Conservation (phyloP, 2,329 filamentous ascomycete genomes). For the Verticillium nonalfalfae region DNA sequence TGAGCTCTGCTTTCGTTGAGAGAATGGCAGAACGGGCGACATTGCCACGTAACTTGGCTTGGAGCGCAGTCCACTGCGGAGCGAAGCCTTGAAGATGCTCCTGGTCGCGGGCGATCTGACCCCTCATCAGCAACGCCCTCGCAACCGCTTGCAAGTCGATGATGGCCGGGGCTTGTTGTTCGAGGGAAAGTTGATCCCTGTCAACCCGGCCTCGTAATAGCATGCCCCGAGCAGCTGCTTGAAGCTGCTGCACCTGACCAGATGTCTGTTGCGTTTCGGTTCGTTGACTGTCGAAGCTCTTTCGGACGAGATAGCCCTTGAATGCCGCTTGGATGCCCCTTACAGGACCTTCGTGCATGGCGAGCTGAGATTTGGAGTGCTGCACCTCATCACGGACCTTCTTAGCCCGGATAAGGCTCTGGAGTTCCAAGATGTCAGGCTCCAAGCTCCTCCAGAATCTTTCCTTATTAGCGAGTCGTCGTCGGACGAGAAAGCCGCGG, state of each 20-base stretch:
- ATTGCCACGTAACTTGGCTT: slow-evolving; percentile 40
- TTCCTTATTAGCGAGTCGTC: slow-evolving; percentile 54
- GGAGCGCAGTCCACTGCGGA: slow-evolving; percentile 43
- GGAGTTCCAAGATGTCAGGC: slow-evolving; percentile 67
- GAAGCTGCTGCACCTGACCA: slow-evolving; percentile 50
- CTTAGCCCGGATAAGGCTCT: slow-evolving; percentile 70
- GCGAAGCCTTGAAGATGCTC: slow-evolving; percentile 43
- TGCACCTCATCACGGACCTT: slow-evolving; percentile 56
- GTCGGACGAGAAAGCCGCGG: slow-evolving; percentile 69
- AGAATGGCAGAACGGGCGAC: slow-evolving; percentile 37
- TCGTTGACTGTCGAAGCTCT: slow-evolving; percentile 48
- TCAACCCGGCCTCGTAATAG: slow-evolving; percentile 52
- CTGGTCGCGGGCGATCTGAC: slow-evolving; percentile 42
- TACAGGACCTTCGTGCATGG: slow-evolving; percentile 56
- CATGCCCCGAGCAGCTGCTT: slow-evolving; percentile 63
- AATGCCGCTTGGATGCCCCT: slow-evolving; percentile 59
- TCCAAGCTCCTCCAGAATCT: slow-evolving; percentile 65
- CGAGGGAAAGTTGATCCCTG: slow-evolving; percentile 45
- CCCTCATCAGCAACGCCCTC: slow-evolving; percentile 55
- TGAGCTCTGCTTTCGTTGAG: slow-evolving; percentile 40
- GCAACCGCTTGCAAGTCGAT: slow-evolving; percentile 58
- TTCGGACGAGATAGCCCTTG: slow-evolving; percentile 60
- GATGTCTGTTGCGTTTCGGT: slow-evolving; percentile 46
- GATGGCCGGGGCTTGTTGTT: slow-evolving; percentile 42
- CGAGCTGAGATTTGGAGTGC: slow-evolving; percentile 51